Evolutionary conservation across 306 rosid genomes (phyloP).

Genomic region (Dicorynia guianensis): DNA sequence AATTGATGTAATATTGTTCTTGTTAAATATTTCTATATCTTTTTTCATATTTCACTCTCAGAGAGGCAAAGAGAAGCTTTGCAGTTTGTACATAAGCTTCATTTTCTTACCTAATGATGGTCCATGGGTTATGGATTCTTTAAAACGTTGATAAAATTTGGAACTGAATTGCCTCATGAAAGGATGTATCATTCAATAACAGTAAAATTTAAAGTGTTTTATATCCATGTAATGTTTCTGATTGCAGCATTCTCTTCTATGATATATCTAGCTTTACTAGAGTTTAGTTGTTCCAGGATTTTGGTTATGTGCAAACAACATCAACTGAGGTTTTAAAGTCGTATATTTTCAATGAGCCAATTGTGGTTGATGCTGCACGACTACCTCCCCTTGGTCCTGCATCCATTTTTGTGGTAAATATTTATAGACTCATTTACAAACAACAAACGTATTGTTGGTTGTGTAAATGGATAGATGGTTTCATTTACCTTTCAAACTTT

Average conservation of each 20-base stretch:
- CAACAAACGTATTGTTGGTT: constrained; percentile 21
- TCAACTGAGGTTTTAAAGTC: constrained; percentile 94
- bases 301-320: constrained; percentile 93
- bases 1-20: background rate
- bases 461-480: constrained; percentile 20
- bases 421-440: constrained; percentile 26
- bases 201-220: background rate
- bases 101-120: constrained; percentile 16
- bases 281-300: constrained; percentile 64
- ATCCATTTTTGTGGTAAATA: constrained; percentile 78
- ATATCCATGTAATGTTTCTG: background rate
- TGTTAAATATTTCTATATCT: background rate
- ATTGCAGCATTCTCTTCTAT: constrained; percentile 22
- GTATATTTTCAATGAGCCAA: constrained; percentile 85
- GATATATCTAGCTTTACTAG: constrained; percentile 29
- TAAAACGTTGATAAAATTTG: background rate
- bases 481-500: constrained; percentile 39
- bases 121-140: constrained; percentile 27
- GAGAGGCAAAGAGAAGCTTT: constrained; percentile 27
- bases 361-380: constrained; percentile 68
- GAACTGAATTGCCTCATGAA: constrained; percentile 21
- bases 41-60: constrained; percentile 1
- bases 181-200: constrained; percentile 8
- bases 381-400: constrained; percentile 81
- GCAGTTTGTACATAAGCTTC: constrained; percentile 18